Conservation (phyloP, 495 filamentous ascomycete genomes). For the Penicillium bovifimosum region DNA sequence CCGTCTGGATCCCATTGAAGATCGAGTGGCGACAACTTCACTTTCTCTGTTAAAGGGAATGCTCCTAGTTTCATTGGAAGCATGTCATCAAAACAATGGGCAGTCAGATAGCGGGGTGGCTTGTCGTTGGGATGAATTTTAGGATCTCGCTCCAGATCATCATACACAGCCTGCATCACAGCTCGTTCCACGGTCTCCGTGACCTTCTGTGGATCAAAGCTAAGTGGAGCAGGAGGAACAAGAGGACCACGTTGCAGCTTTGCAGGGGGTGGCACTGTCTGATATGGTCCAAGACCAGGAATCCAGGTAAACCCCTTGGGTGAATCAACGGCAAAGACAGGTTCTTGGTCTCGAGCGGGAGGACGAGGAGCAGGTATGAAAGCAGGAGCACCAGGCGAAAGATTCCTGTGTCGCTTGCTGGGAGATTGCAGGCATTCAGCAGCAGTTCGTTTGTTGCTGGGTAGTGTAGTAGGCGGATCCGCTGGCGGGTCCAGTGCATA, state of each 20-base stretch:
- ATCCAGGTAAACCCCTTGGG: background rate
- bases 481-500: background rate
- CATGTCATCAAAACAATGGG: constrained; percentile 12
- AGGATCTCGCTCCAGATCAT: constrained; percentile 26
- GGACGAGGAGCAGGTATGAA: background rate
- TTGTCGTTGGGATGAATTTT: constrained; percentile 10
- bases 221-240: background rate
- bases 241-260: background rate
- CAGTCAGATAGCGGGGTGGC: constrained; percentile 10
- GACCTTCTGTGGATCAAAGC: constrained; percentile 2
- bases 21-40: constrained; percentile 11
- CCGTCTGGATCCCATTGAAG: constrained; percentile 17
- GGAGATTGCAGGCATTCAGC: background rate
- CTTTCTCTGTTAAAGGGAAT: constrained; percentile 8
- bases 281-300: background rate
- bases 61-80: constrained; percentile 13
- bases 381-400: constrained; percentile 3
- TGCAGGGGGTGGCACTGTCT: background rate
- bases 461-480: background rate
- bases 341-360: background rate
- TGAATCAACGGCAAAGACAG: background rate
- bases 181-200: constrained; percentile 24
- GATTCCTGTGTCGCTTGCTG: background rate
- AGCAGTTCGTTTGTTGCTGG: background rate
- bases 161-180: constrained; percentile 26